Conservation (phyloP, 2,329 filamentous ascomycete genomes). For the Byssothecium circinans region DNA sequence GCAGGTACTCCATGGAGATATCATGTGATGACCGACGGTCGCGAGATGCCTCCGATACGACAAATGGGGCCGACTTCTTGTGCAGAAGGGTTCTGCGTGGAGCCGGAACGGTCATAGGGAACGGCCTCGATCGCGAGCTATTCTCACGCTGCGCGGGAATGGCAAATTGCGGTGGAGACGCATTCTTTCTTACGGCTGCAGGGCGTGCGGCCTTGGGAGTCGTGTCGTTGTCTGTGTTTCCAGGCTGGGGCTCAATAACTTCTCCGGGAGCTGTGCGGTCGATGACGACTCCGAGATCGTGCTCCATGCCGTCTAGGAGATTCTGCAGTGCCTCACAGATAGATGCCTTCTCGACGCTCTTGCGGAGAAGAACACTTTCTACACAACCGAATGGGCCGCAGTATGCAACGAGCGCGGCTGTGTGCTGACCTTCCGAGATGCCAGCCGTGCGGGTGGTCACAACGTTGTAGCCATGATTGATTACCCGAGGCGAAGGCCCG, state of each 20-base stretch:
- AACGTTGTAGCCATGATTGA: neutral
- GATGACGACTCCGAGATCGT: neutral
- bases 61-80: neutral
- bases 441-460: neutral
- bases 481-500: neutral
- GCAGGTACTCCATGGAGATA: neutral
- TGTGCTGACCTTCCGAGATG: neutral
- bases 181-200: too few species aligned
- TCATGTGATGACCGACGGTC: neutral
- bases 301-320: neutral
- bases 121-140: too few species aligned
- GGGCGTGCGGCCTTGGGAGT: too few species aligned
- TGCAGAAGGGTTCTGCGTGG: neutral
- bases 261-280: neutral
- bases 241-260: neutral
- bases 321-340: neutral
- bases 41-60: neutral
- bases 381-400: neutral
- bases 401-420: neutral
- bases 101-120: too few species aligned
- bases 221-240: too few species aligned
- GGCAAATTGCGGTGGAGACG: too few species aligned
- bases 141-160: neutral
- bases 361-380: neutral
- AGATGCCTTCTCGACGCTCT: neutral